Evolutionary conservation across 441 rosid genomes (phyloP).

Genomic region (Gossypium lobatum): DNA sequence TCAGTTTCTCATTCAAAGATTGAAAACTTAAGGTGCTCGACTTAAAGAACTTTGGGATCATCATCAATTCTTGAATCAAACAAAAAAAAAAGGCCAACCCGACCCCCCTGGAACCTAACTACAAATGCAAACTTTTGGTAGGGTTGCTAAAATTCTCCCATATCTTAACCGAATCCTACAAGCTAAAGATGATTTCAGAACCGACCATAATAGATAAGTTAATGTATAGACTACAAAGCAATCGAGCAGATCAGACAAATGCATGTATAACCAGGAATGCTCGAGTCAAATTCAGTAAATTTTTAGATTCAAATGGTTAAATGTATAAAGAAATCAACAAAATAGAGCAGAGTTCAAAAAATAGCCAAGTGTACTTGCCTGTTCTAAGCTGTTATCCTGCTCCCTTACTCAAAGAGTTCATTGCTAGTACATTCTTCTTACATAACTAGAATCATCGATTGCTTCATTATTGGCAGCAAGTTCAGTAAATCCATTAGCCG

Average conservation of each 20-base stretch:
- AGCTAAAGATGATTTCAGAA: background rate
- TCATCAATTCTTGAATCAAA: background rate
- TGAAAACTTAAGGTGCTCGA: background rate
- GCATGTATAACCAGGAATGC: background rate
- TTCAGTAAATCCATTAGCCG: background rate
- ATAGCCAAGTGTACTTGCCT: conserved; percentile 1
- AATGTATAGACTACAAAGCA: background rate
- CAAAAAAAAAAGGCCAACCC: no score
- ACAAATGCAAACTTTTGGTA: no score
- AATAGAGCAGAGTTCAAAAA: background rate
- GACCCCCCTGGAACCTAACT: no score
- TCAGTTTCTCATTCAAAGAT: background rate
- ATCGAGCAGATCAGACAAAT: background rate
- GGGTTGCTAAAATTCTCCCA: no score
- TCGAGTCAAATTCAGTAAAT: background rate
- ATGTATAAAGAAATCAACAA: background rate
- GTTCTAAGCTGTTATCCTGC: background rate
- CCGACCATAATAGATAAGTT: background rate
- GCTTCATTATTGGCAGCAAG: background rate
- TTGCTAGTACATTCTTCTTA: background rate
- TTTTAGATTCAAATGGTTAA: background rate
- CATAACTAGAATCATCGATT: background rate
- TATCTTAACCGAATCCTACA: background rate
- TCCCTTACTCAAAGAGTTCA: no score
- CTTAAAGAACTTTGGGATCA: background rate